Evolutionary conservation across 306 rosid species (phyloP).

Genomic region (Rosa lucieae): DNA sequence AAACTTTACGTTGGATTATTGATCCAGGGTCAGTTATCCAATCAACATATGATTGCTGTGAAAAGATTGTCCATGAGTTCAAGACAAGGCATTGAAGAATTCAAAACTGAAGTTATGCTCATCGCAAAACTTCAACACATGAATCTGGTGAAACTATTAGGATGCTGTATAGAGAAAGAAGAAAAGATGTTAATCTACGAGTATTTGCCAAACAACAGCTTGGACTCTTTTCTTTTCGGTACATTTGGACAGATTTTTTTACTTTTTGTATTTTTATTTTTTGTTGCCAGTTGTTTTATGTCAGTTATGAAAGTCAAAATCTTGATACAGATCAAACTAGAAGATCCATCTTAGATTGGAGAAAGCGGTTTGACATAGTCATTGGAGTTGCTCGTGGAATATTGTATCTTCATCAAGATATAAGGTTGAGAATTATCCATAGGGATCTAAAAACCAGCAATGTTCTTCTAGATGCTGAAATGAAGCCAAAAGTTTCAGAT

Average conservation of each 20-base stretch:
- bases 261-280: too few relatives aligned
- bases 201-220: not conserved
- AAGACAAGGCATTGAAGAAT: not conserved
- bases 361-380: too few relatives aligned
- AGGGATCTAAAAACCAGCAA: too few relatives aligned
- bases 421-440: conserved; percentile 17
- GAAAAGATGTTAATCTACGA: not conserved
- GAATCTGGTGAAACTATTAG: too few relatives aligned
- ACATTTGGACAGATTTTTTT: not conserved
- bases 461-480: too few relatives aligned
- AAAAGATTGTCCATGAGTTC: not conserved
- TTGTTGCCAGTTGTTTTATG: too few relatives aligned
- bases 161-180: not conserved
- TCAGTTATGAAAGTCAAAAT: too few relatives aligned
- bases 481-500: conserved; percentile 45
- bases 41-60: not conserved
- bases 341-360: too few relatives aligned
- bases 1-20: not conserved
- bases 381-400: too few relatives aligned
- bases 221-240: not conserved
- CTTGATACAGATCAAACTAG: too few relatives aligned
- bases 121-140: too few relatives aligned
- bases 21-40: not conserved
- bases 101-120: not conserved
- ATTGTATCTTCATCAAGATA: conserved; percentile 30